Percentiles rank a stretch among this genome's conserved stretches.
Conservation (phyloP, 306 rosid genomes). For the Clitoria ternatea region DNA sequence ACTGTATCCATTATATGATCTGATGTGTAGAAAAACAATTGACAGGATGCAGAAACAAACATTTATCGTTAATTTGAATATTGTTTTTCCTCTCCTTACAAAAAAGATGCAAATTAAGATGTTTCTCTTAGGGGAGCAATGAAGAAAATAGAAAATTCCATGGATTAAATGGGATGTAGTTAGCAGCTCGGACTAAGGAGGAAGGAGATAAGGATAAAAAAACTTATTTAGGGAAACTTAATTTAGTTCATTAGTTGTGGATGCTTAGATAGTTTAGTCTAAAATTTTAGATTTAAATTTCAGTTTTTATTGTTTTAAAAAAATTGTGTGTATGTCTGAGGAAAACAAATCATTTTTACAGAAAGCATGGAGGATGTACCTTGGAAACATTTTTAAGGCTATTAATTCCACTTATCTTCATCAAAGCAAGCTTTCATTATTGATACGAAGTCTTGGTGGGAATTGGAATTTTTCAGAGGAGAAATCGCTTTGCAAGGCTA, state of each 20-base stretch:
- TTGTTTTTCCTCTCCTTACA: neutral
- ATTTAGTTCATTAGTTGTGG: neutral
- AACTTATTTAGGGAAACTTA: neutral
- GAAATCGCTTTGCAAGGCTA: neutral
- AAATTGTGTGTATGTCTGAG: too few species aligned
- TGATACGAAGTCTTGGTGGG: neutral
- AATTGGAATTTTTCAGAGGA: neutral
- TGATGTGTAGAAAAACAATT: neutral
- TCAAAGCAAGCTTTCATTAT: neutral
- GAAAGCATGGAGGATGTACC: neutral
- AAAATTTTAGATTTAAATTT: too few species aligned
- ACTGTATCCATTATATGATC: neutral
- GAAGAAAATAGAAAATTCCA: neutral
- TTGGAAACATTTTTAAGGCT: neutral
- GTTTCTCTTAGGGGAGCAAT: neutral
- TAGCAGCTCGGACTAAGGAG: neutral
- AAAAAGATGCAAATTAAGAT: too few species aligned
- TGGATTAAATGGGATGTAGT: neutral
- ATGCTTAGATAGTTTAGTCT: neutral
- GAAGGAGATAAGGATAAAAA: neutral
- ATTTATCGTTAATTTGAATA: too few species aligned
- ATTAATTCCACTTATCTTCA: neutral
- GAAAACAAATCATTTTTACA: too few species aligned
- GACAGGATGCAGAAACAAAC: neutral
- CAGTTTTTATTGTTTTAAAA: too few species aligned